These are phyloP conservation scores for Filobasidium uniguttulatum DNA, from an alignment of 1,284 basidiomycete genomes.

Conservation along the genomic window DNA sequence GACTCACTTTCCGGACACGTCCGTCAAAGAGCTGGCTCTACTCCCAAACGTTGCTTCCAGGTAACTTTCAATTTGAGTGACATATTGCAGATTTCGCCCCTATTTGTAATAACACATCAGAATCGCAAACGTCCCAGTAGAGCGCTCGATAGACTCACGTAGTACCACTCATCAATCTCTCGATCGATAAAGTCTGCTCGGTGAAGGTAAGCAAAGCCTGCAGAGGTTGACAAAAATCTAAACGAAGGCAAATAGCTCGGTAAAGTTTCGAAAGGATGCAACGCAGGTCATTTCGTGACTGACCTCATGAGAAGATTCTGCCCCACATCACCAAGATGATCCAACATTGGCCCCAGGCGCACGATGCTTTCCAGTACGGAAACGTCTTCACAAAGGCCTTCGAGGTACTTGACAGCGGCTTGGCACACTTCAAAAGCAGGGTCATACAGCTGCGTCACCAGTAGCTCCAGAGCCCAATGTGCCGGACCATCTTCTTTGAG, in stretches of 20 bases:
- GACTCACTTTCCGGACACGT: not conserved
- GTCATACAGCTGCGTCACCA: slow-evolving; percentile 92
- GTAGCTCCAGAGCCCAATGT: slow-evolving; percentile 72
- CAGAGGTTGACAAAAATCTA: slow-evolving; percentile 87
- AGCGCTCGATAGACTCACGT: slow-evolving; percentile 43
- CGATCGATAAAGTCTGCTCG: slow-evolving; percentile 83
- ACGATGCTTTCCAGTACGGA: slow-evolving; percentile 80
- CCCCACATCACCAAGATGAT: slow-evolving; percentile 86
- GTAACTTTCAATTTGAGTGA: slow-evolving; percentile 35
- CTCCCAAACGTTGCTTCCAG: not conserved
- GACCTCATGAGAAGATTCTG: slow-evolving; percentile 76
- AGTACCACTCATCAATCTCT: slow-evolving; percentile 92
- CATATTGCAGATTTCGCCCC: slow-evolving; percentile 35
- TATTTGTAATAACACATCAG: slow-evolving; percentile 5
- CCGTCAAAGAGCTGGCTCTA: not conserved
- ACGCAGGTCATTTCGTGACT: slow-evolving; percentile 21
- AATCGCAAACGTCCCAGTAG: not conserved
- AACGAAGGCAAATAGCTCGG: slow-evolving; percentile 2
- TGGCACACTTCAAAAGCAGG: slow-evolving; percentile 77
- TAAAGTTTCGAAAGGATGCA: not conserved
- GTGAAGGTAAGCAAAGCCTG: slow-evolving; percentile 82
- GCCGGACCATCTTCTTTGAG: slow-evolving; percentile 40
- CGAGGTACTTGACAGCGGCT: slow-evolving; percentile 72
- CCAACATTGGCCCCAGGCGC: slow-evolving; percentile 82
- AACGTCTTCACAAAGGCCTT: slow-evolving; percentile 74